Evolutionary conservation across 106 monocot species (phyloP).

Genomic region (Dioscorea zingiberensis): DNA sequence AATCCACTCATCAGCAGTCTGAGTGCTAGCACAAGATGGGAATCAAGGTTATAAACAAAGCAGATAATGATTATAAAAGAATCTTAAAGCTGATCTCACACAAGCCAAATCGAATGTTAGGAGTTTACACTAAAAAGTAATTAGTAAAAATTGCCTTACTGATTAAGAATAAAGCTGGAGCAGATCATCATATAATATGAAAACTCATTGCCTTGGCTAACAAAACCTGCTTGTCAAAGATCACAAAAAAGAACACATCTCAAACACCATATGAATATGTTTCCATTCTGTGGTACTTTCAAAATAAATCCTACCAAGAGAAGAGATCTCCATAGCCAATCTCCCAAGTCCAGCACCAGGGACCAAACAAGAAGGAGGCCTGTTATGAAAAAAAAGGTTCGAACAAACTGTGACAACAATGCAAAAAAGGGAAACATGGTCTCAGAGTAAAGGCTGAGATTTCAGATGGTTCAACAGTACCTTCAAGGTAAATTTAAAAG

Average conservation of each 20-base stretch:
- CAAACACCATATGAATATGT: neutral
- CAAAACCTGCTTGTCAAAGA: constrained; percentile 53
- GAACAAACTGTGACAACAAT: neutral
- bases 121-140: neutral
- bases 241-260: neutral
- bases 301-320: constrained; percentile 51
- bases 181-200: constrained; percentile 99
- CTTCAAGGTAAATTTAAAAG: too few species aligned
- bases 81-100: neutral
- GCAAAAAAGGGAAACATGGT: neutral
- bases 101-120: neutral
- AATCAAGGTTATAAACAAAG: neutral
- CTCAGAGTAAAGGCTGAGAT: neutral
- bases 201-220: constrained; percentile 91
- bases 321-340: constrained; percentile 89
- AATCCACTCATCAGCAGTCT: constrained; percentile 66
- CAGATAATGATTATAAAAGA: neutral
- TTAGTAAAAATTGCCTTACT: constrained; percentile 45
- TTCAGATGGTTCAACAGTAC: too few species aligned
- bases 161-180: constrained; percentile 94
- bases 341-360: constrained; percentile 99
- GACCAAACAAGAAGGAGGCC: constrained; percentile 84
- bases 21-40: constrained; percentile 37
- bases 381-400: constrained; percentile 15
- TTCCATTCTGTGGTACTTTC: neutral